Conservation (phyloP, 257 asterid species). For the Leonotis leonurus region DNA sequence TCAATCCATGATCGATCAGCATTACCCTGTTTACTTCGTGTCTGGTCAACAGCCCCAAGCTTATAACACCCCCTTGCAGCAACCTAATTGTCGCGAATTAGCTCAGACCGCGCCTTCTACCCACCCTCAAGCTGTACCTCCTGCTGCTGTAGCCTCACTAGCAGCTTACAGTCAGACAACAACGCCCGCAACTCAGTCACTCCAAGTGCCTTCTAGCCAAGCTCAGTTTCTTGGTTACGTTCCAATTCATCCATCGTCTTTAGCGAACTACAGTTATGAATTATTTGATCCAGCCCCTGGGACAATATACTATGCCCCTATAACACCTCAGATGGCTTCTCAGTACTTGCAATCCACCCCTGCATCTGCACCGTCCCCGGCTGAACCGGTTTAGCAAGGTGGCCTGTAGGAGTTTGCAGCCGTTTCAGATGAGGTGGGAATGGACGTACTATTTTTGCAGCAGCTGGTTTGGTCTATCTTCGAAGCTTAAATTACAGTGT, state of each 20-base stretch:
- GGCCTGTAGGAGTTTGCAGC: slow-evolving; percentile 26
- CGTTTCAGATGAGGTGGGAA: slow-evolving; percentile 41
- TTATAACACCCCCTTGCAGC: slow-evolving; percentile 49
- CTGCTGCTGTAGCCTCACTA: too few relatives aligned
- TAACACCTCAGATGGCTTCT: slow-evolving; percentile 58
- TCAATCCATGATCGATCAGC: slow-evolving; percentile 47
- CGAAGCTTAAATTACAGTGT: slow-evolving; percentile 28
- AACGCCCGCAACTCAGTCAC: too few relatives aligned
- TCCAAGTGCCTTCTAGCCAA: slow-evolving; percentile 46
- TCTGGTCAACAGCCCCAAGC: slow-evolving; percentile 47
- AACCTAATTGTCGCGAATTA: slow-evolving; percentile 36
- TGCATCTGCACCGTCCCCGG: slow-evolving; percentile 30
- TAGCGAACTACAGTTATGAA: slow-evolving; percentile 57
- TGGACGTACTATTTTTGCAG: slow-evolving; percentile 64
- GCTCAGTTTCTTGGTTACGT: slow-evolving; percentile 48
- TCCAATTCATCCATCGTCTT: slow-evolving; percentile 55
- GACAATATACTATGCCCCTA: slow-evolving; percentile 58
- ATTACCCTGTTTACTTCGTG: slow-evolving; percentile 53
- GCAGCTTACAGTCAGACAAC: too few relatives aligned
- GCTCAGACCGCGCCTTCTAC: slow-evolving; percentile 33
- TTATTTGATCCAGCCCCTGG: slow-evolving; percentile 42
- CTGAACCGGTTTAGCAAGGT: slow-evolving; percentile 37
- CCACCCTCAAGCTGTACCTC: slow-evolving; percentile 35
- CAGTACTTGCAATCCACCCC: slow-evolving; percentile 47
- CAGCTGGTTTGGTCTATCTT: slow-evolving; percentile 38